These are phyloP conservation scores for Sporothrix inflata DNA, from an alignment of 2,329 filamentous ascomycete species.

Conservation along the genomic window DNA sequence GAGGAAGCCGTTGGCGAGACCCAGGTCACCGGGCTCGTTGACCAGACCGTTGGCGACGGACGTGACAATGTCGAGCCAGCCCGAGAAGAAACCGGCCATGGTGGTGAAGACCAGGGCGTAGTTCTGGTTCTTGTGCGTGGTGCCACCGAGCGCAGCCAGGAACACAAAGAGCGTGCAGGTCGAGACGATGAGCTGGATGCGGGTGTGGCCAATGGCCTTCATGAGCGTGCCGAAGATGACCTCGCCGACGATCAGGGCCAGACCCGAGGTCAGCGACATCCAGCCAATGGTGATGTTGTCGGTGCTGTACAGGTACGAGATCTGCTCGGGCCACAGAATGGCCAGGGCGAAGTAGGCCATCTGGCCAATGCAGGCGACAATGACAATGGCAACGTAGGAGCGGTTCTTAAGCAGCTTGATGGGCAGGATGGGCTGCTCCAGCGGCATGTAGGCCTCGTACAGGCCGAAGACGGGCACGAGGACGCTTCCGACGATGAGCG, in stretches of 20 bases:
- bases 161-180: slow-evolving; percentile 24
- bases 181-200: slow-evolving; percentile 28
- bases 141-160: slow-evolving; percentile 28
- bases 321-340: slow-evolving; percentile 45
- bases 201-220: slow-evolving; percentile 26
- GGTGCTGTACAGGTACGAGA: slow-evolving; percentile 38
- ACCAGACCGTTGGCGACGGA: slow-evolving; percentile 31
- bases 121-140: slow-evolving; percentile 27
- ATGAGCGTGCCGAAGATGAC: slow-evolving; percentile 17
- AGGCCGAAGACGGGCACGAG: slow-evolving; percentile 37
- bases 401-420: slow-evolving; percentile 43
- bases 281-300: slow-evolving; percentile 30
- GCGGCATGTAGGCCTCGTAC: slow-evolving; percentile 37
- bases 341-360: slow-evolving; percentile 46
- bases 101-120: slow-evolving; percentile 29
- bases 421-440: slow-evolving; percentile 44
- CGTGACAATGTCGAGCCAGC: slow-evolving; percentile 30
- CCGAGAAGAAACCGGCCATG: slow-evolving; percentile 31
- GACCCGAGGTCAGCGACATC: slow-evolving; percentile 24
- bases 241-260: slow-evolving; percentile 26
- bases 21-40: slow-evolving; percentile 31
- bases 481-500: slow-evolving; percentile 39
- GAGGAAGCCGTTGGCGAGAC: slow-evolving; percentile 31
- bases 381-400: slow-evolving; percentile 39
- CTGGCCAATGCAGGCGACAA: slow-evolving; percentile 43